A percentile compares a stretch with the other conserved stretches of the same genome.
phyloP scores from a whole-genome alignment of 1,139 yeast species.

The Meyerozyma elateridarum region DNA sequence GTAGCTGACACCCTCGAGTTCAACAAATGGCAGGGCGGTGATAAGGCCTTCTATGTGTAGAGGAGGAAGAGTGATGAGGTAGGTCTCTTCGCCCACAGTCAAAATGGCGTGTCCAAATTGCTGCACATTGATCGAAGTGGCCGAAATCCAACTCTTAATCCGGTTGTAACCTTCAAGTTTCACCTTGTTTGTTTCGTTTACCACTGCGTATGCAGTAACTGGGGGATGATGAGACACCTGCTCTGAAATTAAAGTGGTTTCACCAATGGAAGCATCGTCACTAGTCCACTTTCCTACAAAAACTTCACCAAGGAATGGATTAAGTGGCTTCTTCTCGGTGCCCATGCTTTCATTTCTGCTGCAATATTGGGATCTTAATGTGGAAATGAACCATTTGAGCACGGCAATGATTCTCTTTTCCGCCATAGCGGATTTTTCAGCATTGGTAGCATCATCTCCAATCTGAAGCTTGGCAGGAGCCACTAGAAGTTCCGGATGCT shows the following conservation, averaged over 20 bases:
- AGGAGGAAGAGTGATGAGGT: slow-evolving; percentile 87
- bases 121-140: slow-evolving; percentile 75
- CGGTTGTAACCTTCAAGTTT: slow-evolving; percentile 85
- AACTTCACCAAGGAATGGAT: slow-evolving; percentile 90
- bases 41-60: slow-evolving; percentile 90
- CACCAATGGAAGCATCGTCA: slow-evolving; percentile 48
- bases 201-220: slow-evolving; percentile 78
- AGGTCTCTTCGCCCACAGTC: slow-evolving; percentile 61
- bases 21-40: slow-evolving; percentile 86
- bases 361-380: slow-evolving; percentile 89
- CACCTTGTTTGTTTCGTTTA: slow-evolving; percentile 66
- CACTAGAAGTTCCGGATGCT: slow-evolving; percentile 77
- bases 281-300: slow-evolving; percentile 81
- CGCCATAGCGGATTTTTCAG: slow-evolving; percentile 47
- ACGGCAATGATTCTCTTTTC: slow-evolving; percentile 71
- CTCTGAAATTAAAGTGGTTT: slow-evolving; percentile 73
- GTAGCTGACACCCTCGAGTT: slow-evolving; percentile 77
- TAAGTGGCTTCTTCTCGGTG: slow-evolving; percentile 90
- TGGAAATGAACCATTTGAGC: slow-evolving; percentile 85
- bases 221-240: slow-evolving; percentile 98
- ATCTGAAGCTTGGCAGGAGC: slow-evolving; percentile 54
- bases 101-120: slow-evolving; percentile 89
- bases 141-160: slow-evolving; percentile 75
- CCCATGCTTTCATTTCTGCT: slow-evolving; percentile 89
- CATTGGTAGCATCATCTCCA: slow-evolving; percentile 21